A percentile compares a stretch with the other conserved stretches of the same genome.
phyloP scores from a whole-genome alignment of 1,284 basidiomycete genomes.

The Stygiomarasmius scandens region DNA sequence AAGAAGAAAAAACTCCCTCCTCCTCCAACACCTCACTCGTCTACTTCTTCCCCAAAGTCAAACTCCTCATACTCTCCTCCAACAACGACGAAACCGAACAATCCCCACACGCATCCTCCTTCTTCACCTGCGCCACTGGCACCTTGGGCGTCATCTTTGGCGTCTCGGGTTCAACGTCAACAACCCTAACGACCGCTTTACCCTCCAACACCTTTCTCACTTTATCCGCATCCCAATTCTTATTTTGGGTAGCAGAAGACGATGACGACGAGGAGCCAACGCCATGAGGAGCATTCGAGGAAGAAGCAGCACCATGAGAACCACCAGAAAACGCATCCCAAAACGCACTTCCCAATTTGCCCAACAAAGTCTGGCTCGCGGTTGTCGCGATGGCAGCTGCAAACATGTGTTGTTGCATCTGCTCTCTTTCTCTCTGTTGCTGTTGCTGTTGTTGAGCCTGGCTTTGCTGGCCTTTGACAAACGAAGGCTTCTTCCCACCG shows the following conservation, averaged over 20 bases:
- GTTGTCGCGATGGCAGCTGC: constrained; percentile 61
- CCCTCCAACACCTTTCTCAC: constrained; percentile 77
- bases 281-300: background rate
- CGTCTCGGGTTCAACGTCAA: constrained; percentile 58
- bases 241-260: background rate
- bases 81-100: constrained; percentile 18
- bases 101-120: constrained; percentile 17
- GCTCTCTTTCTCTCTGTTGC: constrained; percentile 19
- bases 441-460: background rate
- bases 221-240: constrained; percentile 70
- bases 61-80: constrained; percentile 35
- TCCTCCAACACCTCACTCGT: constrained; percentile 24
- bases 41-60: constrained; percentile 30
- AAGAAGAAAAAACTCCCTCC: constrained; percentile 13
- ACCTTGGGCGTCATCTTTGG: background rate
- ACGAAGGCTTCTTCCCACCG: constrained; percentile 16
- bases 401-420: constrained; percentile 41
- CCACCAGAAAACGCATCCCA: constrained; percentile 74
- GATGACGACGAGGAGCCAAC: background rate
- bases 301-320: constrained; percentile 25
- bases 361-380: constrained; percentile 70
- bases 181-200: constrained; percentile 71
- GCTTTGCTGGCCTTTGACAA: background rate
- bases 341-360: constrained; percentile 70
- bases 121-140: background rate